Percentiles rank a stretch among this genome's conserved stretches.
Evolutionary conservation across 2,329 filamentous ascomycete species (phyloP).

Genomic region (Ascochyta fabae): DNA sequence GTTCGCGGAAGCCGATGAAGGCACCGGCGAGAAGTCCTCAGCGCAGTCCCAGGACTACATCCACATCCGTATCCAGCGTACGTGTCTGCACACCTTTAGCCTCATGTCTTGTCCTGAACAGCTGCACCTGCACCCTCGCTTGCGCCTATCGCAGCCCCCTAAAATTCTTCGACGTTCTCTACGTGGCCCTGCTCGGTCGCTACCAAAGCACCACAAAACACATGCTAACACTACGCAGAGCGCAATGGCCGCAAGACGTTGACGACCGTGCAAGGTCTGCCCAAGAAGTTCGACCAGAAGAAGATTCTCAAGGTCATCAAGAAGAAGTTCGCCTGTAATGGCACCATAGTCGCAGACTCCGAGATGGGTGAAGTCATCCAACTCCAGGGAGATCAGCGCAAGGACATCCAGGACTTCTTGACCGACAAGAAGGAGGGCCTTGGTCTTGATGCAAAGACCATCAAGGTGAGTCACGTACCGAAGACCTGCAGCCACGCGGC

Average conservation of each 20-base stretch:
- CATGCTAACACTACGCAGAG: constrained; percentile 67
- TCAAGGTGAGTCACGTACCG: constrained; percentile 70
- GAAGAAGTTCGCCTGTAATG: constrained; percentile 99
- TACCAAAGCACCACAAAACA: not conserved
- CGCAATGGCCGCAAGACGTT: constrained; percentile 99
- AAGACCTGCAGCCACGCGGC: not conserved
- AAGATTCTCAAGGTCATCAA: constrained; percentile 99
- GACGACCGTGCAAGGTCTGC: constrained; percentile 98
- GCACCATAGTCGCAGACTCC: constrained; percentile 93
- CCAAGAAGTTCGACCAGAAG: constrained; percentile 99
- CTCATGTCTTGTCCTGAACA: not conserved
- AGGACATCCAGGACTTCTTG: constrained; percentile 97
- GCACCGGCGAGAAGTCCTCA: constrained; percentile 92
- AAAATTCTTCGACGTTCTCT: constrained; percentile 13
- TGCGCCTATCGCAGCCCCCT: constrained; percentile 3
- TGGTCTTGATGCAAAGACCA: constrained; percentile 93
- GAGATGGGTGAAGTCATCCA: constrained; percentile 99
- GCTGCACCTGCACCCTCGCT: not conserved
- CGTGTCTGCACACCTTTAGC: constrained; percentile 46
- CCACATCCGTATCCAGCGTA: constrained; percentile 99
- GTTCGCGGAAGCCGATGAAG: constrained; percentile 99
- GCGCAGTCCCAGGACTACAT: constrained; percentile 89
- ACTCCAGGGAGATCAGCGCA: constrained; percentile 98
- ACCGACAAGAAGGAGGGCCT: constrained; percentile 94
- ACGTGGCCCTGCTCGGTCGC: constrained; percentile 1